These are phyloP conservation scores for Geranomyces michiganensis DNA, from an alignment of 192 early-diverging fungal genomes.

Conservation along the genomic window DNA sequence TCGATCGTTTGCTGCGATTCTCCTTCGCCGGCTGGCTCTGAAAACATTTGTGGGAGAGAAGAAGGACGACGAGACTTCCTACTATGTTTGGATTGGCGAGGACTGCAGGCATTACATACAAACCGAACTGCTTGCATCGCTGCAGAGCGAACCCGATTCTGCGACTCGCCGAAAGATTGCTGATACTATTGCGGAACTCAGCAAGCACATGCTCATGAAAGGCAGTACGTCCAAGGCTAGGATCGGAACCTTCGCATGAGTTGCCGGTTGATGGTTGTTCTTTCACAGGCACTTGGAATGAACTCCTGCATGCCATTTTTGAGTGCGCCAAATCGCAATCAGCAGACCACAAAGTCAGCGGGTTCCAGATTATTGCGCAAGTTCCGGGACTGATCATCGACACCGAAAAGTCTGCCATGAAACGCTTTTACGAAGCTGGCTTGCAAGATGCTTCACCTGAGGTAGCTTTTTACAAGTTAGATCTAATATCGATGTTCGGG, in stretches of 20 bases:
- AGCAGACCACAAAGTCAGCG: conserved; percentile 79
- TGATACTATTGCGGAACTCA: conserved; percentile 91
- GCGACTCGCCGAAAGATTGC: conserved; percentile 88
- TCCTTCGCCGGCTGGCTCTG: conserved; percentile 73
- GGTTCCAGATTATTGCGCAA: conserved; percentile 86
- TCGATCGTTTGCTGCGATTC: conserved; percentile 68
- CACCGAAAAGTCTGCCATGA: conserved; percentile 72
- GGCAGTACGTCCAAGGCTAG: conserved; percentile 22
- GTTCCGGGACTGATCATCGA: conserved; percentile 77
- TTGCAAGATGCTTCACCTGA: conserved; percentile 50
- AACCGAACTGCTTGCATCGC: conserved; percentile 74
- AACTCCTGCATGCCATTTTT: conserved; percentile 78
- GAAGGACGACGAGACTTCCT: conserved; percentile 56
- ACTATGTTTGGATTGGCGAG: conserved; percentile 76
- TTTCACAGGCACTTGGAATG: conserved; percentile 72
- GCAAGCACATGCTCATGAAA: conserved; percentile 50
- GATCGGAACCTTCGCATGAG: neutral
- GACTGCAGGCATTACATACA: conserved; percentile 70
- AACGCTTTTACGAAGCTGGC: conserved; percentile 71
- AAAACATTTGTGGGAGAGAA: conserved; percentile 22
- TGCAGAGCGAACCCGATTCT: conserved; percentile 73
- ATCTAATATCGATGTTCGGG: neutral
- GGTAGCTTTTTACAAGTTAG: neutral
- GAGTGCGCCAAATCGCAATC: conserved; percentile 77
- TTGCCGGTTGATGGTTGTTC: neutral